Conservation (phyloP, 306 rosid genomes). For the Quercus aquifolioides region DNA sequence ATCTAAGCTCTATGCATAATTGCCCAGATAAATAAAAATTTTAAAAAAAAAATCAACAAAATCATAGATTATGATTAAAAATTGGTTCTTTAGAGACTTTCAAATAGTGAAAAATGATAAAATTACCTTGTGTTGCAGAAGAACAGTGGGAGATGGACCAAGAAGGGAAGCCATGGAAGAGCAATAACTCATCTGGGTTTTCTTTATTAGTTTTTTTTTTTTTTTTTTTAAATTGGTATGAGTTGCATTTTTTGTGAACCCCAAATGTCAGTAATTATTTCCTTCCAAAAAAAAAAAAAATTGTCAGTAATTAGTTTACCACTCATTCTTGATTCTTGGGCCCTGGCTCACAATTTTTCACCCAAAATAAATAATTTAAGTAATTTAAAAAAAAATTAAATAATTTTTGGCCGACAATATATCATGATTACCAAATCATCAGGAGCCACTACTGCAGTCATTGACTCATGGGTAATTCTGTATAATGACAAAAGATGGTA, state of each 20-base stretch:
- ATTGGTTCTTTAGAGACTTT: neutral
- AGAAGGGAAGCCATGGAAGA: constrained; percentile 68
- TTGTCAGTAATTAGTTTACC: constrained; percentile 21
- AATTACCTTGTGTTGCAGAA: constrained; percentile 54
- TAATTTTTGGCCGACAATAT: neutral
- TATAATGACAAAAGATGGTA: neutral
- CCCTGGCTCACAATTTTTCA: constrained; percentile 32
- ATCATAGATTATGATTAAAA: neutral
- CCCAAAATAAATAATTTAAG: neutral
- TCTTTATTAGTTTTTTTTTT: neutral
- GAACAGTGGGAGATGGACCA: constrained; percentile 32
- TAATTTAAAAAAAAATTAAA: no score
- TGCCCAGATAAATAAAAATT: neutral
- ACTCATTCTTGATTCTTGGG: neutral
- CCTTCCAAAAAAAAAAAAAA: no score
- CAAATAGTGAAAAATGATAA: neutral
- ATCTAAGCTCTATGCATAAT: neutral
- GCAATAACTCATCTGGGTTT: constrained; percentile 21
- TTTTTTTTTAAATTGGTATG: neutral
- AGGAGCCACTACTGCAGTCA: no score
- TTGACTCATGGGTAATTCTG: neutral
- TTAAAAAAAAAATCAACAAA: neutral
- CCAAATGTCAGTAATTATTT: constrained; percentile 2
- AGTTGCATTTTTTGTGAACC: neutral
- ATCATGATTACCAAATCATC: neutral